Conservation (phyloP, 2,329 filamentous ascomycete genomes). For the Neospermospora avenae region DNA sequence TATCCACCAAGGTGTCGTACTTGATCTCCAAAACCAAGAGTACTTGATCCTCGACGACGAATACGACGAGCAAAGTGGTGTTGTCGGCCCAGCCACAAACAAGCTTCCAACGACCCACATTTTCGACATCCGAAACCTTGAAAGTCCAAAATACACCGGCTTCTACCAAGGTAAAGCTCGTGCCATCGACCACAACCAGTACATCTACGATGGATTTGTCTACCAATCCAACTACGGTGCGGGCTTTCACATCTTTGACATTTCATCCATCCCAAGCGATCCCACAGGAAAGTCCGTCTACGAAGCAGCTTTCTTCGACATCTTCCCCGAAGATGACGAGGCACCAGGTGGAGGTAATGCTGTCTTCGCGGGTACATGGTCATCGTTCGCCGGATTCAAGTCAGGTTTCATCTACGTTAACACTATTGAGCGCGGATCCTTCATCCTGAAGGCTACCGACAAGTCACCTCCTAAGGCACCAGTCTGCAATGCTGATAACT, state of each 20-base stretch:
- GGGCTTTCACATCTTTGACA: conserved; percentile 38
- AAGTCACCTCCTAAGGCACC: background rate
- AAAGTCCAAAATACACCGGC: conserved; percentile 42
- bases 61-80: conserved; percentile 42
- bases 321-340: conserved; percentile 28
- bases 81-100: conserved; percentile 40
- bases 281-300: conserved; percentile 38
- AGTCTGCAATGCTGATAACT: conserved; percentile 4
- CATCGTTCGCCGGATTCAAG: conserved; percentile 39
- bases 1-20: conserved; percentile 46
- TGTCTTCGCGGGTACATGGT: conserved; percentile 44
- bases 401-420: conserved; percentile 37
- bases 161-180: conserved; percentile 39
- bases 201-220: conserved; percentile 40
- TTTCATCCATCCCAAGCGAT: conserved; percentile 39
- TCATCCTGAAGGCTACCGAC: conserved; percentile 1
- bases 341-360: conserved; percentile 35
- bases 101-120: conserved; percentile 49
- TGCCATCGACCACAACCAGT: conserved; percentile 46
- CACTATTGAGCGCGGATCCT: conserved; percentile 42
- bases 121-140: conserved; percentile 43
- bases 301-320: conserved; percentile 38
- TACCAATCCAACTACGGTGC: conserved; percentile 50
- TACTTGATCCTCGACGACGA: conserved; percentile 14
- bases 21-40: conserved; percentile 13